Base-by-base conservation (phyloP, 2,329 filamentous ascomycete genomes). In the Cryphonectria naterciae region DNA sequence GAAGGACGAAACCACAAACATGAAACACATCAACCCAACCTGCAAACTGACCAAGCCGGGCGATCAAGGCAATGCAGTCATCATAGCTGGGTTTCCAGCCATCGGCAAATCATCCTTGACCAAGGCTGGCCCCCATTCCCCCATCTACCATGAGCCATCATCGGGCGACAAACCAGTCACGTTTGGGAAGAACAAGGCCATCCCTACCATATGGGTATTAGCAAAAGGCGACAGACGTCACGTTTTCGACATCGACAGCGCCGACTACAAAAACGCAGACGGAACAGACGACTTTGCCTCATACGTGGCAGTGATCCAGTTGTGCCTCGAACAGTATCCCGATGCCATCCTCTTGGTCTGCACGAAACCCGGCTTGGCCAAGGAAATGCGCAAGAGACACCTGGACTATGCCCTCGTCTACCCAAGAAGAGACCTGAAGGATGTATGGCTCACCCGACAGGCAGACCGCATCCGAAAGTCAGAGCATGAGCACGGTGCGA, bases 341-440 rank as follows among this genome's bases (percentile, higher is more conserved):
- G 25, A 32, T 19, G 25, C 54, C 7, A 32, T 58, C 15, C 11
- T 58, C 7, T 28, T 58, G 15, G 54, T 58, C 25, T 58, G 54
- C 15, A 58, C 54, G 4, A 58, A 58, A 28, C 54, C 25, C 4
- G 25, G 25, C 4, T 1, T 58, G 54, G 28, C 25, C 54, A 58
- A 28, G 15, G 54, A 58, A 7, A 58, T 58, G 54, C 54, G 54
- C 54, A 58, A 19, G 28, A 28, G 28, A 8, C 54, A 32, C 15
- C 25, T 58, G 54, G 54, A 58, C 15, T 58, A 58, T 28, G 54
- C 54, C 25, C 54, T 58, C 13, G 54, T 58, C 54, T 58, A 58
- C 54, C 54, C 54, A 28, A 35, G 25, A 58, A 28, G 54, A 28
- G 54, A 35, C 13, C 54, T 58, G 28, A 58, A 32, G 28, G 25